phyloP scores from a whole-genome alignment of 345 rosid genomes.

The Salix arbutifolia region DNA sequence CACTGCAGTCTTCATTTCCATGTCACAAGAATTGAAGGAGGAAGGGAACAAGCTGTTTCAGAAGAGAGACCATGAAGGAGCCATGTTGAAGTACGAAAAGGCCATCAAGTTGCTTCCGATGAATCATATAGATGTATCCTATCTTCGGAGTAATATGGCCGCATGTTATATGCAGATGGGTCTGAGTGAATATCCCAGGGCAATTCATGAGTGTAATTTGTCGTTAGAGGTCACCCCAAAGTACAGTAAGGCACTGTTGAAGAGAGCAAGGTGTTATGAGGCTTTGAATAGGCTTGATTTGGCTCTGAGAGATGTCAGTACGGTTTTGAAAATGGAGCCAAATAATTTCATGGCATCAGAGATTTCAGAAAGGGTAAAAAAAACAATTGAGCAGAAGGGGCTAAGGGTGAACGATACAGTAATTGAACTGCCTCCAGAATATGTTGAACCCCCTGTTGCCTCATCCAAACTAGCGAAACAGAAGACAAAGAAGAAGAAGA shows the following conservation, averaged over 20 bases:
- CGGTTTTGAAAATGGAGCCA: conserved; percentile 62
- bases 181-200: conserved; percentile 61
- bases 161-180: conserved; percentile 92
- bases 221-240: conserved; percentile 68
- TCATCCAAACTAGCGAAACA: conserved; percentile 37
- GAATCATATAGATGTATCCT: conserved; percentile 57
- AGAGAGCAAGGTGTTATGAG: conserved; percentile 88
- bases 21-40: conserved; percentile 69
- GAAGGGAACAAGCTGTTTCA: conserved; percentile 85
- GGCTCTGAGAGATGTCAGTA: conserved; percentile 62
- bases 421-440: conserved; percentile 71
- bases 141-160: conserved; percentile 74
- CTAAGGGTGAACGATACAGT: conserved; percentile 51
- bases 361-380: conserved; percentile 62
- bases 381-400: conserved; percentile 51
- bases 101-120: conserved; percentile 75
- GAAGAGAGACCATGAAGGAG: conserved; percentile 66
- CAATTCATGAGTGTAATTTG: conserved; percentile 69
- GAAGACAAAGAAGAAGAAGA: conserved; percentile 43
- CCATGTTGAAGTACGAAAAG: conserved; percentile 68
- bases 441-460: conserved; percentile 52
- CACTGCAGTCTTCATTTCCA: conserved; percentile 43
- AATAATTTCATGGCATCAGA: conserved; percentile 72
- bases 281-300: conserved; percentile 76
- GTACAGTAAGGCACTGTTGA: conserved; percentile 65